phyloP scores from a whole-genome alignment of 2,329 filamentous ascomycete species.

The Cryphonectria radicalis region DNA sequence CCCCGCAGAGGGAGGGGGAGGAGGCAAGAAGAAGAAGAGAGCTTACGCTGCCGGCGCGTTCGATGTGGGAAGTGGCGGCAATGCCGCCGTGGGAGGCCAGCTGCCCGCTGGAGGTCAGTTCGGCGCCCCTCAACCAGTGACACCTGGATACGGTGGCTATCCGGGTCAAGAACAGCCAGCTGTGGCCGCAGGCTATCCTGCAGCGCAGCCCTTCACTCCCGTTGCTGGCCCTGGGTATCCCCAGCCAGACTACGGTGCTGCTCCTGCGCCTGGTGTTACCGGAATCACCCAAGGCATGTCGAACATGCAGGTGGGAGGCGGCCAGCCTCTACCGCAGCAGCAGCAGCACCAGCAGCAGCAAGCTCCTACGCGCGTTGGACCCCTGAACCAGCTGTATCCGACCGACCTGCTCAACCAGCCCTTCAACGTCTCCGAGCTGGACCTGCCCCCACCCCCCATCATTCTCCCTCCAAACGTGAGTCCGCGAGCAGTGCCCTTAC shows the following conservation, averaged over 20 bases:
- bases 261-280: slow-evolving; percentile 53
- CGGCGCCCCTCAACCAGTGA: slow-evolving; percentile 48
- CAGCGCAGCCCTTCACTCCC: slow-evolving; percentile 49
- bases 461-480: slow-evolving; percentile 89
- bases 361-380: slow-evolving; percentile 52
- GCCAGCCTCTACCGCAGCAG: slow-evolving; percentile 54
- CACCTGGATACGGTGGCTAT: slow-evolving; percentile 63
- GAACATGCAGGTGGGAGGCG: slow-evolving; percentile 79
- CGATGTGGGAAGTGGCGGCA: slow-evolving; percentile 87
- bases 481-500: slow-evolving; percentile 33
- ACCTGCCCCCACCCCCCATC: slow-evolving; percentile 88
- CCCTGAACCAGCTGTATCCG: slow-evolving; percentile 86
- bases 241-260: slow-evolving; percentile 48
- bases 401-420: slow-evolving; percentile 91
- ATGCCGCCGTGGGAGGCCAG: slow-evolving; percentile 64
- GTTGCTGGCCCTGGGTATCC: slow-evolving; percentile 70
- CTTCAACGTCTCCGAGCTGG: slow-evolving; percentile 91
- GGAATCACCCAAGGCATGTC: slow-evolving; percentile 85
- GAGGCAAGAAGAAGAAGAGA: slow-evolving; percentile 84
- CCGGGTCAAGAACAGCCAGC: slow-evolving; percentile 51
- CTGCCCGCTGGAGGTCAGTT: slow-evolving; percentile 48
- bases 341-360: slow-evolving; percentile 42
- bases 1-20: slow-evolving; percentile 50
- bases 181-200: slow-evolving; percentile 49
- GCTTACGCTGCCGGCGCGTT: slow-evolving; percentile 94